Evolutionary conservation across 163 green algal genomes (phyloP), one percentile per base, ranked within the genome.

Genomic region (Scenedesmus sp.): DNA sequence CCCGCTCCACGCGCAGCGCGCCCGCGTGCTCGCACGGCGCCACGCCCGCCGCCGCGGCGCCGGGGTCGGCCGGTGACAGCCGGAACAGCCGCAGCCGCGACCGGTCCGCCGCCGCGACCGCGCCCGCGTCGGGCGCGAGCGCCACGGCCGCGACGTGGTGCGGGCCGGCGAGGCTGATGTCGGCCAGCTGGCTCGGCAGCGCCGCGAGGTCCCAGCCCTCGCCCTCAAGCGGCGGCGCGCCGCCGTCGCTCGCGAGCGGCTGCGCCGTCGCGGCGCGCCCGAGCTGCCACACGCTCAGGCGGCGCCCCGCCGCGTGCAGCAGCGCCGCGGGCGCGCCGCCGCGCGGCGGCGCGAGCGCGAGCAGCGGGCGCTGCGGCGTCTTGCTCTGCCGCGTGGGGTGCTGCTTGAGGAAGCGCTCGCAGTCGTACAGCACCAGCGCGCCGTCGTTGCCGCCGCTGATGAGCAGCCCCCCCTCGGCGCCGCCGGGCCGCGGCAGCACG

Each of bases 361-460:
- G 64, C 63, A 74, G 44, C 11, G 78, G 85, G 15, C 56, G 42
- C 76, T 84, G 80, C 18, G 69, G 80, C 39, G 39, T 56, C 62
- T 83, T 87, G 65, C 73, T 72, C 71, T 78, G 73, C 20, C 77
- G 67, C 4, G 34, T 54, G 18, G 92, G 92, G 76, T 95, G 87
- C 82, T 93, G 85, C 75, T 93, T 78, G 48, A 91, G 48, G 56
- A 80, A 80, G 0, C 58, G 20, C 17, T 50, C 44, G 45, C 62
- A 17, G 45, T 78, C 79, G 80, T 97, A 96, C 17, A 86, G 87
- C n/a, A 97, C 76, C 13, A 99, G 78, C 86, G 95, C 89, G 0
- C 92, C 87, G 80, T 99, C 95, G 28, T 96, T 94, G 36, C 94
- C 93, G 28, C 90, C 95, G 26, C 87, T 94, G 3, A 97, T 64